Percentiles rank a stretch among this genome's conserved stretches.
Conservation (phyloP, 495 filamentous ascomycete species). For the Neurospora sp. region DNA sequence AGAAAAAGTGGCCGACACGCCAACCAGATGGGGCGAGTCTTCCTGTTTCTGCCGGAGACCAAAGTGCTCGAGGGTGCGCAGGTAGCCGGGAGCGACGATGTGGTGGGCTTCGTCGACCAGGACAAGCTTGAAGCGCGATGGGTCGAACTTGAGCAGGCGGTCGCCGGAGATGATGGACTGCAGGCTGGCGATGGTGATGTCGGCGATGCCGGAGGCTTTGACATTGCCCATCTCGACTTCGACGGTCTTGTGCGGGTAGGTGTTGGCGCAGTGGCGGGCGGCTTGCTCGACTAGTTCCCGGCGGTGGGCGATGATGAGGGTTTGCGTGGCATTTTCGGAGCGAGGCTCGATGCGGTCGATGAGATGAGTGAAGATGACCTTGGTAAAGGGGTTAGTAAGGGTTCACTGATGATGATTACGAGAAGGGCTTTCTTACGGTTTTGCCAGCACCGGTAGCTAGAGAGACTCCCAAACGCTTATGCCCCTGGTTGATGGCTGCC, state of each 20-base stretch:
- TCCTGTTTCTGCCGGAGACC: constrained; percentile 45
- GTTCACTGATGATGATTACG: background rate
- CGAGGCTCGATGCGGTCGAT: constrained; percentile 63
- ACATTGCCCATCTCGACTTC: constrained; percentile 84
- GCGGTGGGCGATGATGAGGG: constrained; percentile 85
- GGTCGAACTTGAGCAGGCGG: constrained; percentile 72
- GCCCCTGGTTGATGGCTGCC: constrained; percentile 55
- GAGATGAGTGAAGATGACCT: constrained; percentile 94
- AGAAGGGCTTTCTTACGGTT: constrained; percentile 47
- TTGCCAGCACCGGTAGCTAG: constrained; percentile 90
- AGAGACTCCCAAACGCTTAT: constrained; percentile 77
- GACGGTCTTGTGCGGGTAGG: constrained; percentile 69
- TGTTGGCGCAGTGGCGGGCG: constrained; percentile 63
- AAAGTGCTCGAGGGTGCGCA: constrained; percentile 64
- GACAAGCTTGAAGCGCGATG: constrained; percentile 71
- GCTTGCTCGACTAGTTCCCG: constrained; percentile 96
- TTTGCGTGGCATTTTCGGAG: constrained; percentile 53
- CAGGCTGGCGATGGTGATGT: constrained; percentile 92
- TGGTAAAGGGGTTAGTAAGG: background rate
- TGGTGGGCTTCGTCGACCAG: constrained; percentile 98
- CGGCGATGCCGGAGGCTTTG: constrained; percentile 64
- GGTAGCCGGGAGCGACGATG: constrained; percentile 75
- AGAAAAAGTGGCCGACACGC: constrained; percentile 89
- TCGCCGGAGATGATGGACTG: constrained; percentile 66
- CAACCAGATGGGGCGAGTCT: constrained; percentile 63